Base-by-base conservation (phyloP, 768 basidiomycete species). In the Dentipellis fragilis region DNA sequence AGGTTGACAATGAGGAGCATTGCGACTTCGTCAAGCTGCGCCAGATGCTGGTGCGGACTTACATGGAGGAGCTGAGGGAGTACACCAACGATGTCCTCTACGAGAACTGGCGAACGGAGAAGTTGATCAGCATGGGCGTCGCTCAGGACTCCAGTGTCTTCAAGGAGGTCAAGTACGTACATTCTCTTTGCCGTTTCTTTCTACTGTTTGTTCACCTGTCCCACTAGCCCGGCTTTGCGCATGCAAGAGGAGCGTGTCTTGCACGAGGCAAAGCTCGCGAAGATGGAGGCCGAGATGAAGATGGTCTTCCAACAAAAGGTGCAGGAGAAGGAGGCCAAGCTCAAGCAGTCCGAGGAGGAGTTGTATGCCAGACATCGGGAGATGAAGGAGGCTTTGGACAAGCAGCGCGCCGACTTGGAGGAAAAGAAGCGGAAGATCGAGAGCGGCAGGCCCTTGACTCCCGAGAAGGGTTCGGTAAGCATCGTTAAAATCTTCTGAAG, bases 201-300 rank as follows among this genome's bases (percentile, higher is more conserved):
- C 14, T 12, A 12, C 1, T 39, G 14, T 51, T 54, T 52, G 46
- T 49, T 62, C 47, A 59, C 51, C 12, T 57, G 39, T 55, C 49
- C 48, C 54, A 57, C 2, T 63, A 98, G 95, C 73, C 96, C 96
- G 59, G 94, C 94, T 50, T 90, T 89, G 57, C 88, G 93, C 72
- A 81, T 92, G 75, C 93, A 94, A 61, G 96, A 99, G 68, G 96
- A 99, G 68, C 89, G 96, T 55, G 78, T 91, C 52, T 71, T 97
- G 67, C 95, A 99, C 73, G 95, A 99, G 73, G 89, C 90, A 63
- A 98, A 98, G 71, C 83, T 99, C 54, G 83, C 91, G 55, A 99
- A 99, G 84, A 97, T 97, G 87, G 96, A 99, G 75, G 89, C 93
- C 55, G 96, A 98, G 79, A 99, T 99, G 96, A 98, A 97, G 84